Evolutionary conservation across 768 basidiomycete genomes (phyloP).

Genomic region (Polyporus arcularius): DNA sequence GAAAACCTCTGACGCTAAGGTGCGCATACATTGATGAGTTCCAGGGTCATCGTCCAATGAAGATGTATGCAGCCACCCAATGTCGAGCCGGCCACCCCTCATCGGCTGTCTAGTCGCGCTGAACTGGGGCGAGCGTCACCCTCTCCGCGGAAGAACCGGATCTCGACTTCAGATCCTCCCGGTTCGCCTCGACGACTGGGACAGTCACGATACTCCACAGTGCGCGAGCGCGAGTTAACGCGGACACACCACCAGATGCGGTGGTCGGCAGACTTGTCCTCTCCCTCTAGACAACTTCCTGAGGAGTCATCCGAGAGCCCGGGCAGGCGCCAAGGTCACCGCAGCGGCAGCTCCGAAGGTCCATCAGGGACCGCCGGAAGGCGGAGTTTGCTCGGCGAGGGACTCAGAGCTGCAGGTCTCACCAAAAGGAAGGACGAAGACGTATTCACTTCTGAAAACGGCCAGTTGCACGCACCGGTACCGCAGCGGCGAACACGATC

Average conservation of each 20-base stretch:
- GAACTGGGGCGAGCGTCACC: conserved; percentile 20
- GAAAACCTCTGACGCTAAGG: conserved; percentile 43
- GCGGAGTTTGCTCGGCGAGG: conserved; percentile 65
- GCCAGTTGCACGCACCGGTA: background rate
- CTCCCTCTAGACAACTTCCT: conserved; percentile 21
- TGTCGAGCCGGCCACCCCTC: conserved; percentile 28
- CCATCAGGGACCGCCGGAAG: conserved; percentile 43
- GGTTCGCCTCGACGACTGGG: conserved; percentile 32
- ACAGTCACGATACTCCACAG: conserved; percentile 43
- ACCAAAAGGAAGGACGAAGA: conserved; percentile 42
- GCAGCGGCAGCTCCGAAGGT: conserved; percentile 75
- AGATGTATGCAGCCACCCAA: conserved; percentile 7
- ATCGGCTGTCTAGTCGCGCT: conserved; percentile 18
- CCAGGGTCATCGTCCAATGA: background rate
- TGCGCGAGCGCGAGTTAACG: conserved; percentile 52
- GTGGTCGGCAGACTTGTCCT: conserved; percentile 50
- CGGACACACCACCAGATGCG: conserved; percentile 54
- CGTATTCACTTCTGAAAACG: conserved; percentile 32
- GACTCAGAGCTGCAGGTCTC: conserved; percentile 70
- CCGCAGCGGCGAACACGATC: conserved; percentile 25
- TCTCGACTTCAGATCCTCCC: conserved; percentile 15
- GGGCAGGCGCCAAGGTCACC: conserved; percentile 56
- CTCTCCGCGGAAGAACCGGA: conserved; percentile 22
- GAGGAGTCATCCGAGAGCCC: conserved; percentile 26
- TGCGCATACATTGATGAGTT: conserved; percentile 26